Base-by-base conservation (phyloP, 163 green algal species). In the Scenedesmus sp. region DNA sequence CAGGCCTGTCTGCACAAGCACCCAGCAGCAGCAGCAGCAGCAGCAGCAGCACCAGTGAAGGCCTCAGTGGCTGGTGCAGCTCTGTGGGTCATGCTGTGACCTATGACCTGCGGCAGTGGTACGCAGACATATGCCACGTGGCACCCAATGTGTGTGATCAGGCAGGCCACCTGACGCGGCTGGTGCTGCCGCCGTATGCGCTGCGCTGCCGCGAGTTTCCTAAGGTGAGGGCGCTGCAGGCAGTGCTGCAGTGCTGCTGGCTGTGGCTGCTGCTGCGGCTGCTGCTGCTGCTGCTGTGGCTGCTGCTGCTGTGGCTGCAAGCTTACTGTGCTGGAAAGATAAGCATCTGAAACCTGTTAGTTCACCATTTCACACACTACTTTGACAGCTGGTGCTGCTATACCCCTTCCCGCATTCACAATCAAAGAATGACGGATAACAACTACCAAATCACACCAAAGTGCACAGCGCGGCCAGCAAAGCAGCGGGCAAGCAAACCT, bases 41-140 rank as follows among this genome's bases (percentile, higher is more conserved):
- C 83, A 46, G 84, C 64, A 64, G 46, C 23, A 52, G 34, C 46
- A 66, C 15, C 66, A 66, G 66, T 13, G 52, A 74, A 4, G 56
- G 54, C 16, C 9, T 20, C 26, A 86, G 73, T 16, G 56, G 70
- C 73, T 91, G 87, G 87, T 91, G 87, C 76, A 77, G 55, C 55
- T 79, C 74, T 23, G 87, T 91, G 34, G 87, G 87, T n/a, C 26
- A 23, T 8, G 87, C 87, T 4, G 64, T 91, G 15, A 91, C 87
- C 0, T 87, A 91, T 26, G 87, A 91, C 2, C 59, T 91, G 76
- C 60, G 87, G 55, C 87, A 91, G 74, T 91, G 87, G 87, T 81
- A 81, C 6, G 46, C 88, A 16, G 88, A 92, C 79, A 67, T 88
- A 26, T 92, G 88, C 79, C 88, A 92, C 62, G 60, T 88, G 8